These are phyloP conservation scores for Phialophora chinensis DNA, from an alignment of 2,329 filamentous ascomycete species.

Conservation along the genomic window DNA sequence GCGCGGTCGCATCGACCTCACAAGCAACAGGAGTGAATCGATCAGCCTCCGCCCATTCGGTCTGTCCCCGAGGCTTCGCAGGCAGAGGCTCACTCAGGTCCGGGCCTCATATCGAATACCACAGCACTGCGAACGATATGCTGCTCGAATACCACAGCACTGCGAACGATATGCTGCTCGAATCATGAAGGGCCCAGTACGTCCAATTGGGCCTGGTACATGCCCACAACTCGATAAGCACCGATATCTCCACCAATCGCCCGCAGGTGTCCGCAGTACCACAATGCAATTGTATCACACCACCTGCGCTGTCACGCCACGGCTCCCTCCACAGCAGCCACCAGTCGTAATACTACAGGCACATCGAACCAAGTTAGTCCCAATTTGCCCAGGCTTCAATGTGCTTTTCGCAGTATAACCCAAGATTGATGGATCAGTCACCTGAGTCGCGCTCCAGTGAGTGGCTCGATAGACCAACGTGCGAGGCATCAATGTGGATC, in stretches of 20 bases:
- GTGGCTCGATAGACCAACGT: background rate
- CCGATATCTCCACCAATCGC: background rate
- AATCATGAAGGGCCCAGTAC: background rate
- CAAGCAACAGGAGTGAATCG: background rate
- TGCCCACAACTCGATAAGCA: background rate
- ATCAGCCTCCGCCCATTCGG: background rate
- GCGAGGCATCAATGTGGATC: background rate
- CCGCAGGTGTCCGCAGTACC: background rate
- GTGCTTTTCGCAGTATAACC: background rate
- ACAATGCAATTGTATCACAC: background rate
- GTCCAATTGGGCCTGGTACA: background rate
- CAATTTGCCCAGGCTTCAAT: background rate
- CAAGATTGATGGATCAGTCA: background rate
- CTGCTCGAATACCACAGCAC: background rate
- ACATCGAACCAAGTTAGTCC: background rate
- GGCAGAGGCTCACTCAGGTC: background rate
- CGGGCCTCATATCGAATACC: background rate
- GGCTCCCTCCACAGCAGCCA: background rate
- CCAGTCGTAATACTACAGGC: background rate
- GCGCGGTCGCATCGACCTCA: background rate
- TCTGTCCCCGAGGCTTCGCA: background rate
- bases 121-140: background rate
- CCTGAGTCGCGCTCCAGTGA: background rate
- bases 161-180: background rate
- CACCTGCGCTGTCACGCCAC: constrained; percentile 7